Evolutionary conservation across 805 yeast genomes (phyloP).

Genomic region (Yamadazyma endophytica): DNA sequence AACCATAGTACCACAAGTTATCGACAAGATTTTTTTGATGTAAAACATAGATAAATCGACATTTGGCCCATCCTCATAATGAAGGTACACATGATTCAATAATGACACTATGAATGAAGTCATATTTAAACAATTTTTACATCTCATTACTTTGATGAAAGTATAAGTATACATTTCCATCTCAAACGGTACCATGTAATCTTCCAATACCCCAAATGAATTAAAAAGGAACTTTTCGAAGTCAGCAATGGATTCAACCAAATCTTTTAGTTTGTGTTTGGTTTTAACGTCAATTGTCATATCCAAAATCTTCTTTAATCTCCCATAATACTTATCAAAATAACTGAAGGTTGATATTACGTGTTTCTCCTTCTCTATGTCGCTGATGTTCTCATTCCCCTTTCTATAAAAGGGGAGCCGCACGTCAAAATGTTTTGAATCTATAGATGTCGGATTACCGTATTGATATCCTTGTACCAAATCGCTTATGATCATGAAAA

Average conservation of each 20-base stretch:
- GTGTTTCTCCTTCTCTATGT: conserved; percentile 33
- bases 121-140: conserved; percentile 24
- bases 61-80: conserved; percentile 31
- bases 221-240: conserved; percentile 32
- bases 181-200: conserved; percentile 15
- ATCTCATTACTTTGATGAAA: conserved; percentile 20
- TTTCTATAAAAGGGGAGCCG: conserved; percentile 24
- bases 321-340: conserved; percentile 22
- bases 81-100: conserved; percentile 32
- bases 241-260: conserved; percentile 20
- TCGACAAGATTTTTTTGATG: conserved; percentile 24
- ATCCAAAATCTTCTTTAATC: conserved; percentile 23
- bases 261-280: conserved; percentile 14
- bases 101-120: conserved; percentile 24
- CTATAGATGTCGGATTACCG: conserved; percentile 30
- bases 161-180: conserved; percentile 14
- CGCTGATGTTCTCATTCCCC: conserved; percentile 32
- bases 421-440: conserved; percentile 25
- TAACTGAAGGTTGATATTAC: conserved; percentile 27
- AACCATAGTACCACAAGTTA: conserved; percentile 22
- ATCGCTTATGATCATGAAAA: conserved; percentile 24
- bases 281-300: conserved; percentile 16
- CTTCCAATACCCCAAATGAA: conserved; percentile 24
- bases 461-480: conserved; percentile 25
- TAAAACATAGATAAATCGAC: conserved; percentile 28